Base-by-base conservation (phyloP, 805 yeast genomes). In the Deakozyma indianensis region DNA sequence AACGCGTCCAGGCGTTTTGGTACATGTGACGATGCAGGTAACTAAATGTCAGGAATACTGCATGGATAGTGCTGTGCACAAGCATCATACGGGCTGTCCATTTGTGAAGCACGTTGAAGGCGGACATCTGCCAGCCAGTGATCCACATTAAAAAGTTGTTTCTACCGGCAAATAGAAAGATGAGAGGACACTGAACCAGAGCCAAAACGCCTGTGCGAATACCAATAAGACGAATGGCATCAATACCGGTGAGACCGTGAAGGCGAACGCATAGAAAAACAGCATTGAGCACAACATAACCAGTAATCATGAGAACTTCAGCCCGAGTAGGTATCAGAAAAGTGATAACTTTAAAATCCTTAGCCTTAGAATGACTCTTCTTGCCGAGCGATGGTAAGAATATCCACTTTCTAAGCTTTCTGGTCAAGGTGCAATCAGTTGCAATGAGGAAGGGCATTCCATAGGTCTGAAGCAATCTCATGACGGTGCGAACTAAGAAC, bases 41-140 rank as follows among this genome's bases (percentile, higher is more conserved):
- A 56, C 64, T 66, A 51, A 65, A 45, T 46, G 64, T 48, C 41
- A 71, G 47, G 65, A 74, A 64, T 50, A 53, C 55, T 0, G 82
- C 72, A 55, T 83, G 94, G 23, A 78, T 60, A 23, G 77, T 52
- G 2, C 71, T 69, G 45, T 75, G 61, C n/a, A 73, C 51, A 5
- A 71, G 62, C 50, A 74, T 63, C 0, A 70, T 64, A 51, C 80
- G 65, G 1, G 83, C 80, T 41, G 70, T 60, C 82, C 84, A 78
- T 58, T 70, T 78, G 63, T 83, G 90, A 46, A 71, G 70, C 28
- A 64, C 58, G 47, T 71, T 62, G 62, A 78, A 78, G 3, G 56
- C 46, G 35, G 60, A 48, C 5, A 61, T 63, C 0, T 66, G 44
- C 56, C 74, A 63, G 3, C 64, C 85, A 3, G 69, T 72, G 46